These are phyloP conservation scores for Fusarium verrucosum DNA, from an alignment of 2,329 filamentous ascomycete species.

Conservation along the genomic window DNA sequence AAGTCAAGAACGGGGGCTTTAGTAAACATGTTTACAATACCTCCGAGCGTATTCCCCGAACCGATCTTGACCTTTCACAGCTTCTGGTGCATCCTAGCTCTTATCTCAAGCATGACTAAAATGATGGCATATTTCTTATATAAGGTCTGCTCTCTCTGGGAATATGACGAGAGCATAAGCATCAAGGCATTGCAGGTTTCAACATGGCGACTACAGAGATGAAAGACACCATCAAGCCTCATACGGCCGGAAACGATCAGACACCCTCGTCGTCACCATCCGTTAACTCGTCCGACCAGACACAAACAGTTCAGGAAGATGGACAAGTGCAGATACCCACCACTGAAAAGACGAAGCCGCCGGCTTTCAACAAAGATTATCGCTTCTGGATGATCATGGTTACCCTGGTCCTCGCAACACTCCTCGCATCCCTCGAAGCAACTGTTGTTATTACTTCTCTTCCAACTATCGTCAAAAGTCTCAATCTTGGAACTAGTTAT, in stretches of 20 bases:
- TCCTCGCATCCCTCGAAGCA: conserved; percentile 38
- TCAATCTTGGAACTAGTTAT: conserved; percentile 40
- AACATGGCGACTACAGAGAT: neutral
- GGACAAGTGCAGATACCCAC: neutral
- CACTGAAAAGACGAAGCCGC: neutral
- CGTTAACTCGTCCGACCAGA: neutral
- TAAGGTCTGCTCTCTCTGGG: neutral
- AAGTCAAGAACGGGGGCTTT: too few species aligned
- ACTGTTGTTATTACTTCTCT: conserved; percentile 44
- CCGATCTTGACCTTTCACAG: neutral
- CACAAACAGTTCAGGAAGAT: neutral
- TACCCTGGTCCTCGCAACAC: conserved; percentile 31
- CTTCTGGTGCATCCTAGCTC: fast-evolving
- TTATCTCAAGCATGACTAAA: too few species aligned
- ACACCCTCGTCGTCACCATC: neutral
- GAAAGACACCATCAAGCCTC: neutral
- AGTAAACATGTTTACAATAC: too few species aligned
- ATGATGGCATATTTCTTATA: neutral
- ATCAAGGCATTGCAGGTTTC: fast-evolving
- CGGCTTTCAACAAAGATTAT: conserved; percentile 26
- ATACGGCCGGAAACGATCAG: neutral
- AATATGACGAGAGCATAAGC: neutral
- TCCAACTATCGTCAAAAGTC: conserved; percentile 40
- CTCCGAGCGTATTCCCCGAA: neutral
- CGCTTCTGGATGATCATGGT: conserved; percentile 45